Conservation (phyloP, 768 basidiomycete genomes). For the Coprinopsis sp. region DNA sequence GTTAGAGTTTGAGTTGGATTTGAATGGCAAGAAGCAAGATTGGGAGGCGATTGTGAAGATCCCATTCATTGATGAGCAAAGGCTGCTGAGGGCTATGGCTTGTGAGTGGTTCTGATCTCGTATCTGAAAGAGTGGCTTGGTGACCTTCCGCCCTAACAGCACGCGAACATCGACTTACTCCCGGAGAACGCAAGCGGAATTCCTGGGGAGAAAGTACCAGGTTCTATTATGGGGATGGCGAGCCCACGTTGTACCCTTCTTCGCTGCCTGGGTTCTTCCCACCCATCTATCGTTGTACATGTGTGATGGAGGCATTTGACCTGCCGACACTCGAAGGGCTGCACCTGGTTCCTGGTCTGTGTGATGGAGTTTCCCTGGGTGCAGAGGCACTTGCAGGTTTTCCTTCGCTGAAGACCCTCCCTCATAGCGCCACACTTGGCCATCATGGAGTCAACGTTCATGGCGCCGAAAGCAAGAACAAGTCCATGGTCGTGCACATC, state of each 20-base stretch:
- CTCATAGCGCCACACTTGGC: conserved; percentile 69
- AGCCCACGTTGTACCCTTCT: conserved; percentile 76
- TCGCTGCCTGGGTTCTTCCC: conserved; percentile 96
- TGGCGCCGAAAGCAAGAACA: conserved; percentile 83
- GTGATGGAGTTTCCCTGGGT: conserved; percentile 86
- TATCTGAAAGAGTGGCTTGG: neutral
- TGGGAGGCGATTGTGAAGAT: conserved; percentile 99
- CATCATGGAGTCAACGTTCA: conserved; percentile 93
- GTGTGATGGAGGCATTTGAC: conserved; percentile 77
- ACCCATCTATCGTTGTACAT: conserved; percentile 72
- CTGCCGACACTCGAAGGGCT: conserved; percentile 85
- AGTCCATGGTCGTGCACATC: conserved; percentile 89
- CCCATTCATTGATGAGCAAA: conserved; percentile 86
- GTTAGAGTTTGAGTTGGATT: conserved; percentile 80
- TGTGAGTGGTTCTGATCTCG: conserved; percentile 38
- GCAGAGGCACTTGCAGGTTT: conserved; percentile 88
- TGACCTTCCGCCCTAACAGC: conserved; percentile 35
- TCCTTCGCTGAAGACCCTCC: conserved; percentile 89
- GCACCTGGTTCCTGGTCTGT: conserved; percentile 79
- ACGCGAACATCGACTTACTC: conserved; percentile 70
- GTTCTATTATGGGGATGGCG: conserved; percentile 65
- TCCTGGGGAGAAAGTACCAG: conserved; percentile 72
- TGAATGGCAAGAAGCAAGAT: conserved; percentile 97
- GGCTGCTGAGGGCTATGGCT: conserved; percentile 79
- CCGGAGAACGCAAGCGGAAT: conserved; percentile 76